Percentiles rank a stretch among this genome's conserved stretches.
phyloP scores from a whole-genome alignment of 2,329 filamentous ascomycete genomes.

The Pseudogymnoascus sp. region DNA sequence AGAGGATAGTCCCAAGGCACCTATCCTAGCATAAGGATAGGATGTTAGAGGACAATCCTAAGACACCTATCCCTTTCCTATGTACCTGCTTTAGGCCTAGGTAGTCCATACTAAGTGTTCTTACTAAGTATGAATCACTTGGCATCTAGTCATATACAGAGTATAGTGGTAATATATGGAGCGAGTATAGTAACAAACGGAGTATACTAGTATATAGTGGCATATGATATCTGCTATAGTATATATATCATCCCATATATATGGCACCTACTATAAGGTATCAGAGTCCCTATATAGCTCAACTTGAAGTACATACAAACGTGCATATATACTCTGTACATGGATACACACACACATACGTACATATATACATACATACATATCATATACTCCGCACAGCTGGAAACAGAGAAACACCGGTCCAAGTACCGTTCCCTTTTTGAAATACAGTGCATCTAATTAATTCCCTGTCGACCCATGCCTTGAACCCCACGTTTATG shows the following conservation, averaged over 20 bases:
- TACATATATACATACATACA: not conserved
- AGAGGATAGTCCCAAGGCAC: not conserved
- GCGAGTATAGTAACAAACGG: not conserved
- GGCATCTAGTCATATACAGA: not conserved
- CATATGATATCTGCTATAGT: not conserved
- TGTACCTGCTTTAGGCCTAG: not conserved
- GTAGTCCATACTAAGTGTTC: not conserved
- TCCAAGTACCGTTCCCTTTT: not conserved
- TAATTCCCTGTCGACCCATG: not conserved
- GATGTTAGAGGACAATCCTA: not conserved
- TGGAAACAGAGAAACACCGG: not conserved
- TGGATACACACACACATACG: too few species aligned
- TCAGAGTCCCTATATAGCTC: not conserved
- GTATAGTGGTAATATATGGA: not conserved
- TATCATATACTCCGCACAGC: not conserved
- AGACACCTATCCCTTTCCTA: not conserved
- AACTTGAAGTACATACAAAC: not conserved
- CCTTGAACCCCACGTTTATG: conserved; percentile 5
- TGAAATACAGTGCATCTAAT: not conserved
- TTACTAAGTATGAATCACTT: not conserved
- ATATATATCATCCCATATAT: not conserved
- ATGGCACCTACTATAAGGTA: not conserved
- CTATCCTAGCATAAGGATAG: too few species aligned
- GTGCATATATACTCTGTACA: not conserved
- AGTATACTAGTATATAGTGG: not conserved